A percentile compares a stretch with the other conserved stretches of the same genome.
phyloP scores from a whole-genome alignment of 768 basidiomycete species.

The Leccinum subgranulosum region DNA sequence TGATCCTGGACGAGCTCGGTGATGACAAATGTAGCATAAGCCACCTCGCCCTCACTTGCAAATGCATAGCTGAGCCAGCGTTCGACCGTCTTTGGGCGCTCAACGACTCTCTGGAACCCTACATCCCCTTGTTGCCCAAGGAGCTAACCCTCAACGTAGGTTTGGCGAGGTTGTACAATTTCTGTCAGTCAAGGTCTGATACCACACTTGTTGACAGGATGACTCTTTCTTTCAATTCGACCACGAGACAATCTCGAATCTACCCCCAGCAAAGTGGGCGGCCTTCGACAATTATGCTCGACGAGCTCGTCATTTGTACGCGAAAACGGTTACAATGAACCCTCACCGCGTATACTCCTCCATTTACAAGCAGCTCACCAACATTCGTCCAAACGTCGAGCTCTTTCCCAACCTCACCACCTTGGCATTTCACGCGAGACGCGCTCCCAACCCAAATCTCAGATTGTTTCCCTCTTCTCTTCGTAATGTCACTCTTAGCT shows the following conservation, averaged over 20 bases:
- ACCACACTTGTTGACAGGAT: conserved; percentile 11
- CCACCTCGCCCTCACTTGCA: conserved; percentile 22
- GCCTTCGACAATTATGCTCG: conserved; percentile 22
- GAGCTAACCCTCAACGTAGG: conserved; percentile 22
- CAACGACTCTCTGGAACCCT: conserved; percentile 25
- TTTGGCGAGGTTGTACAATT: background rate
- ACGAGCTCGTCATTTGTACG: conserved; percentile 21
- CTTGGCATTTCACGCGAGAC: conserved; percentile 18
- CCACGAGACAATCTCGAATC: background rate
- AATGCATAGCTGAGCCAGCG: conserved; percentile 13
- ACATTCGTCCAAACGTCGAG: conserved; percentile 21
- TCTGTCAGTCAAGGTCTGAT: conserved; percentile 6
- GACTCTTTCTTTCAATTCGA: conserved; percentile 18
- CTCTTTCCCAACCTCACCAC: conserved; percentile 22
- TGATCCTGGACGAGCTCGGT: conserved; percentile 20
- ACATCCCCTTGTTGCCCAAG: conserved; percentile 18
- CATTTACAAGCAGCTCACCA: conserved; percentile 23
- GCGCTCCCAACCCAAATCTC: conserved; percentile 5
- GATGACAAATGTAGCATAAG: conserved; percentile 16
- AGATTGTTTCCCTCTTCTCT: conserved; percentile 24
- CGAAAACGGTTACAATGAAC: conserved; percentile 25
- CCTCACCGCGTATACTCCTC: conserved; percentile 25
- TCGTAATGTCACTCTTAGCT: conserved; percentile 18
- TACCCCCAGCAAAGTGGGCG: conserved; percentile 16
- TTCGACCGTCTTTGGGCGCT: conserved; percentile 25